phyloP scores from a whole-genome alignment of 148 eudicot genomes.

The Arbutus unedo region DNA sequence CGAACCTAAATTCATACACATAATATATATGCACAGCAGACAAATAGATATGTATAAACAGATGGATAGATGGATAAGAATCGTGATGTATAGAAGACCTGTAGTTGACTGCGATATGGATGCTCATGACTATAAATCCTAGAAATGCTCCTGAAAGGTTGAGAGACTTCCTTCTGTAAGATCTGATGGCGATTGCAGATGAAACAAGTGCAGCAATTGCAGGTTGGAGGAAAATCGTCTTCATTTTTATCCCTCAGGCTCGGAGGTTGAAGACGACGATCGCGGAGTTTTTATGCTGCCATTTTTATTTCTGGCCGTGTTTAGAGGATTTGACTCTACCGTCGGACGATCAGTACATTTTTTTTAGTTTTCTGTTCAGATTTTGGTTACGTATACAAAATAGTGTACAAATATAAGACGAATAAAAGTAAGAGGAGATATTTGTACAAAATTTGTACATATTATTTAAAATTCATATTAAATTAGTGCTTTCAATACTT shows the following conservation, averaged over 20 bases:
- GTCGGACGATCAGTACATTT: too few relatives aligned
- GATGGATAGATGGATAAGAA: background rate
- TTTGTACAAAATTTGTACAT: too few relatives aligned
- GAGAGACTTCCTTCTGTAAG: constrained; percentile 76
- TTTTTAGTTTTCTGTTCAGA: too few relatives aligned
- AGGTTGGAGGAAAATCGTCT: constrained; percentile 34
- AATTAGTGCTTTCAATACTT: too few relatives aligned
- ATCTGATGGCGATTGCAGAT: constrained; percentile 48
- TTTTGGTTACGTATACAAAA: too few relatives aligned
- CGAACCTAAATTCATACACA: constrained; percentile 45
- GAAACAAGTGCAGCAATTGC: constrained; percentile 50
- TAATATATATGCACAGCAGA: background rate
- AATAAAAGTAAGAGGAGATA: too few relatives aligned
- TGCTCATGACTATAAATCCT: constrained; percentile 66
- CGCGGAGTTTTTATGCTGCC: background rate
- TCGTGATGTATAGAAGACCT: constrained; percentile 36
- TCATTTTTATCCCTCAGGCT: constrained; percentile 9
- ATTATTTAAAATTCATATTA: too few relatives aligned
- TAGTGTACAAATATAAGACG: too few relatives aligned
- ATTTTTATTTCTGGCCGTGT: too few relatives aligned
- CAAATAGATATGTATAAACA: background rate
- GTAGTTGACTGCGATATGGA: constrained; percentile 64
- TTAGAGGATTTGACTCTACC: background rate
- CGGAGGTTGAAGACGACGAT: constrained; percentile 9
- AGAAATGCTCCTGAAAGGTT: constrained; percentile 64